Conservation (phyloP, 176 grass and related monocot genomes). For the Microstegium vimineum region DNA sequence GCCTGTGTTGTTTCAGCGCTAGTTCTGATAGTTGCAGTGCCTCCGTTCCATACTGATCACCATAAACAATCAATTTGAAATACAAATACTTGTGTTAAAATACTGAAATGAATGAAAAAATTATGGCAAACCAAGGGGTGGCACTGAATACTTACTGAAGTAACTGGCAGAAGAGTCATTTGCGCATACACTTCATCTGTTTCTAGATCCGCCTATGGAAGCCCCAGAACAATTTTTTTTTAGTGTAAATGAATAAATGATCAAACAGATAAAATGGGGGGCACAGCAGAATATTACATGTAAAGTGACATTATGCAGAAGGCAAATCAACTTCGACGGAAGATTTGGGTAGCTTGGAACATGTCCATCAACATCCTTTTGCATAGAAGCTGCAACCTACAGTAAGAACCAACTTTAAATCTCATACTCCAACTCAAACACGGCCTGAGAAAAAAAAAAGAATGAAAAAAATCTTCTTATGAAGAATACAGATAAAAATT, state of each 20-base stretch:
- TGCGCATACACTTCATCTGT: slow-evolving; percentile 67
- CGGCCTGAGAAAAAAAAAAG: not conserved
- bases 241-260: too few relatives aligned
- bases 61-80: not conserved
- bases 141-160: too few relatives aligned
- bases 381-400: slow-evolving; percentile 69
- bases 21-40: slow-evolving; percentile 54
- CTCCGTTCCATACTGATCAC: slow-evolving; percentile 59
- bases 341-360: slow-evolving; percentile 77
- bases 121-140: too few relatives aligned
- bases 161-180: too few relatives aligned
- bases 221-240: too few relatives aligned
- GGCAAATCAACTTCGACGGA: slow-evolving; percentile 58
- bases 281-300: slow-evolving; percentile 41
- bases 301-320: slow-evolving; percentile 60
- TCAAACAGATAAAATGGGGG: not conserved
- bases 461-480: too few relatives aligned
- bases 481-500: too few relatives aligned
- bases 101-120: too few relatives aligned
- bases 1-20: slow-evolving; percentile 55
- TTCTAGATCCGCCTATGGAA: too few relatives aligned
- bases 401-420: slow-evolving; percentile 15
- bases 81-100: not conserved
- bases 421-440: not conserved
- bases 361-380: slow-evolving; percentile 62